Evolutionary conservation across 225 moss, liverwort and hornwort species (phyloP).

Genomic region (Polytrichum commune): DNA sequence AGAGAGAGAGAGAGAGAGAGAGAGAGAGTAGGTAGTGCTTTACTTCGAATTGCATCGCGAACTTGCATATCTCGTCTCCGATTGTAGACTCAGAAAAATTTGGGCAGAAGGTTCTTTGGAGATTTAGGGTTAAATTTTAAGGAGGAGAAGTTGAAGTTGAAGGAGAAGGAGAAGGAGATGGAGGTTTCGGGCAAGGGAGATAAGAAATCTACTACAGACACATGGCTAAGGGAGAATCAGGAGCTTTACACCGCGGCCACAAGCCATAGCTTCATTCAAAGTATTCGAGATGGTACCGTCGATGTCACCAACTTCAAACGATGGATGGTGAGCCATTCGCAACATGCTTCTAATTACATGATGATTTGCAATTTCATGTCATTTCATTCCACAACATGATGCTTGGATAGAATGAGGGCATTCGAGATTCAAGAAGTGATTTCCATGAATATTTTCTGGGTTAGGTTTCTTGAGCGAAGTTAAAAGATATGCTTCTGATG

Average conservation of each 20-base stretch:
- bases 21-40: too few relatives aligned
- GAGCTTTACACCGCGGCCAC: slow-evolving; percentile 64
- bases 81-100: neutral
- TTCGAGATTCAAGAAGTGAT: too few relatives aligned
- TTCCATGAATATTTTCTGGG: too few relatives aligned
- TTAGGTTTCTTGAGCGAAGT: too few relatives aligned
- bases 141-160: neutral
- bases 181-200: slow-evolving; percentile 19
- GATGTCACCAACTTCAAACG: slow-evolving; percentile 54
- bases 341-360: too few relatives aligned
- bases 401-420: too few relatives aligned
- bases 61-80: too few relatives aligned
- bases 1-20: too few relatives aligned
- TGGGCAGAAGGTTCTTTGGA: neutral
- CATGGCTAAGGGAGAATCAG: slow-evolving; percentile 46
- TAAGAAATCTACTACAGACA: slow-evolving; percentile 33
- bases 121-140: neutral
- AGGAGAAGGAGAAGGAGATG: neutral
- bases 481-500: too few relatives aligned
- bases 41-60: too few relatives aligned
- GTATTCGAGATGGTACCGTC: slow-evolving; percentile 76
- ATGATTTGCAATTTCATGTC: too few relatives aligned
- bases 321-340: slow-evolving; percentile 61
- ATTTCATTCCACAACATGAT: too few relatives aligned
- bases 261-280: slow-evolving; percentile 61